phyloP scores from a whole-genome alignment of 75 land plant genomes.

The Picea sitchensis region DNA sequence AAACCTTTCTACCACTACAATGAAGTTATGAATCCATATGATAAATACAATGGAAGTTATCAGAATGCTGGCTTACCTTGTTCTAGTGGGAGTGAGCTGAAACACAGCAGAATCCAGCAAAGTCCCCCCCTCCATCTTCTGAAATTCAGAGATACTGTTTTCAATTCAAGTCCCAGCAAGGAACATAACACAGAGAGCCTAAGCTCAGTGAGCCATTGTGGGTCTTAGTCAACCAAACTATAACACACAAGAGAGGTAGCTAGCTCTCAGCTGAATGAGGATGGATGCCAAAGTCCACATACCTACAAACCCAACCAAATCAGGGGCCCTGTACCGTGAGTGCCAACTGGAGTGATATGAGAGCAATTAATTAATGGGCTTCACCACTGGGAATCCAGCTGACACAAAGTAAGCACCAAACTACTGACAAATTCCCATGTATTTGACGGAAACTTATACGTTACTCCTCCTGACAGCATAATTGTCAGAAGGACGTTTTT shows the following conservation, averaged over 20 bases:
- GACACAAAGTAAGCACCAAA: neutral
- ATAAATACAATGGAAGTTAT: neutral
- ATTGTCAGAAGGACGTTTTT: too few species aligned
- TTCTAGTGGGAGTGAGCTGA: slow-evolving; percentile 36
- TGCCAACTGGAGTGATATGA: slow-evolving; percentile 11
- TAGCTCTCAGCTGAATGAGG: neutral
- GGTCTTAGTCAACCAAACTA: neutral
- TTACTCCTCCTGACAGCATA: neutral
- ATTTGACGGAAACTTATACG: neutral
- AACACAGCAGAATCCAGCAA: slow-evolving; percentile 29
- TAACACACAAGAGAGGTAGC: neutral
- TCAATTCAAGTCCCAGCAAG: neutral
- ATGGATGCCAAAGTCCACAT: neutral
- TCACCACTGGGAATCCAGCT: slow-evolving; percentile 3
- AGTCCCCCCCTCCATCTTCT: slow-evolving; percentile 17
- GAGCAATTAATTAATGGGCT: neutral
- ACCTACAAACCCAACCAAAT: neutral
- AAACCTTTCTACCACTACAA: too few species aligned
- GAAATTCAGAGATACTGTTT: too few species aligned
- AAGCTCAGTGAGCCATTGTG: neutral
- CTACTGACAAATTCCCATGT: neutral
- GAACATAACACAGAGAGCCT: neutral
- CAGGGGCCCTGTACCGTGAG: neutral
- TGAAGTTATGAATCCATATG: too few species aligned
- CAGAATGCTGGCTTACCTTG: slow-evolving; percentile 15